These are phyloP conservation scores for Heterobasidion parviporum DNA, from an alignment of 1,284 basidiomycete species.

Conservation along the genomic window DNA sequence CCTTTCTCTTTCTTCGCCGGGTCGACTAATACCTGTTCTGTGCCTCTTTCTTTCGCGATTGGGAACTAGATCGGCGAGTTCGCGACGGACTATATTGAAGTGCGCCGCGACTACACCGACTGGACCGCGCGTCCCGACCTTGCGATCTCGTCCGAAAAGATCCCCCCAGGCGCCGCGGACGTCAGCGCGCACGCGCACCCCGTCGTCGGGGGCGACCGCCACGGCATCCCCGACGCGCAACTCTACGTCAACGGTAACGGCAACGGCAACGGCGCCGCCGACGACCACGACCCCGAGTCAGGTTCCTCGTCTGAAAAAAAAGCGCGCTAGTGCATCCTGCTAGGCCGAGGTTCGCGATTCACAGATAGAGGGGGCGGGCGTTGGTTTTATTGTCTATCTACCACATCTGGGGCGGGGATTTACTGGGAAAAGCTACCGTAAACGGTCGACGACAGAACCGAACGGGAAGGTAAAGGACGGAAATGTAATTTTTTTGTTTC, in stretches of 20 bases:
- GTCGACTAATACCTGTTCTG: too few relatives aligned
- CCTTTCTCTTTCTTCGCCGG: too few relatives aligned
- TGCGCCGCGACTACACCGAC: constrained; percentile 61
- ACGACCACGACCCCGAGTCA: too few relatives aligned
- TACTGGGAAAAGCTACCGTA: too few relatives aligned
- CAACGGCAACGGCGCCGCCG: neutral
- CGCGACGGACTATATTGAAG: constrained; percentile 70
- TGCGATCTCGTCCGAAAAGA: neutral
- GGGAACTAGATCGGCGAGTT: constrained; percentile 62
- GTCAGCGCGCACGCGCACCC: constrained; percentile 10
- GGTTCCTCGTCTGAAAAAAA: neutral
- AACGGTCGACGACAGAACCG: too few relatives aligned
- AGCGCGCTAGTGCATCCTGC: neutral
- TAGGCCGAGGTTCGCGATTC: too few relatives aligned
- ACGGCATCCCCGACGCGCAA: constrained; percentile 30
- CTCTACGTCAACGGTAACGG: neutral
- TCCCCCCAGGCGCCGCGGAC: neutral
- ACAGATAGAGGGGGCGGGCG: too few relatives aligned
- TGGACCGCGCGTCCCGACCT: constrained; percentile 30
- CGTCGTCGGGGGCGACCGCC: constrained; percentile 39
- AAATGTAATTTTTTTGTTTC: too few relatives aligned
- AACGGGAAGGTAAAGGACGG: too few relatives aligned
- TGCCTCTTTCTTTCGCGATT: neutral
- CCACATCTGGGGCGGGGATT: too few relatives aligned
- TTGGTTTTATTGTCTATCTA: too few relatives aligned